Evolutionary conservation across 306 rosid species (phyloP), one percentile per base, ranked within the genome.

Genomic region (Gastrolobium villosum): DNA sequence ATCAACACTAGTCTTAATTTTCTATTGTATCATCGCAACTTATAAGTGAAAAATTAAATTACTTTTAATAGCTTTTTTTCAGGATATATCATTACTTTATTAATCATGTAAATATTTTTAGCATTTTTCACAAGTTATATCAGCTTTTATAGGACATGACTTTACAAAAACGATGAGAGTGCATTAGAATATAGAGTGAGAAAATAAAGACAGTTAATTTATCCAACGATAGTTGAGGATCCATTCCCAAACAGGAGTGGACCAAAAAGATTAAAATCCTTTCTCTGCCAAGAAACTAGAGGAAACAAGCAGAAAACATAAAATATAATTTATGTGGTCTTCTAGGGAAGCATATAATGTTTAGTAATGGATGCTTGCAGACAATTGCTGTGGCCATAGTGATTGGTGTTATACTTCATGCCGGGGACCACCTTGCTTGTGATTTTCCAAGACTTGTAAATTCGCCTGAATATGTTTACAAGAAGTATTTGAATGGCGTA

Each of bases 361-460:
- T 8, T 60, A 13, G 49, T 14, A 35, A 26, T 74, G 76, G 68
- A 53, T 79, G 61, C 64, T 7, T 69, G 39, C 83, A 94, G 99
- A 82, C 87, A 3, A 87, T 94, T 41, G 97, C 97, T 7, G 92
- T 89, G 62, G 97, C 97, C 78, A 87, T 94, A 71, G 90, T 89
- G 62, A 74, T 90, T 70, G 99, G 97, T 65, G 70, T 92, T 75
- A 83, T 92, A 78, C 92, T 94, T 64, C 99, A 94, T 67, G 97
- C 28, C 0, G 97, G 97, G 20, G 84, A 88, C 82, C 99, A 94
- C 74, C 89, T 94, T 36, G 95, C 97, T 6, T 94, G 99, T 70
- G 99, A 94, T 83, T 94, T 94, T 85, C 97, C 97, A n/a, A 77
- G 81, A 74, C 92, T 94, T 20, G 70, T 84, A 46, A 68, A 79